phyloP scores from a whole-genome alignment of 2,329 filamentous ascomycete genomes.

The Ceratocystis papillata region DNA sequence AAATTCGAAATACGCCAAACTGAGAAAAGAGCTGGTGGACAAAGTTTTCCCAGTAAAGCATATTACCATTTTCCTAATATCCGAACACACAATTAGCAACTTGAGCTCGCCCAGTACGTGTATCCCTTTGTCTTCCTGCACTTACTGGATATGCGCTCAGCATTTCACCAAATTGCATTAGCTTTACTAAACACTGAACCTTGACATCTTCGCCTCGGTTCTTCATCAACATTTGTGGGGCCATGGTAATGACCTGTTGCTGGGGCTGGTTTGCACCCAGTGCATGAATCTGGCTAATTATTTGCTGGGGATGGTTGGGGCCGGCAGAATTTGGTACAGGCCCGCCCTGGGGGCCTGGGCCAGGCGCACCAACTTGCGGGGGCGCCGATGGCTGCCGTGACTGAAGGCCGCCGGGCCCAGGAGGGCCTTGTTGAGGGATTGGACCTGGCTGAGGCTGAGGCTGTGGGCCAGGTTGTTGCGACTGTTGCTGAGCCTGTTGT shows the following conservation, averaged over 20 bases:
- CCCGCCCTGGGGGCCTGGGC: slow-evolving; percentile 11
- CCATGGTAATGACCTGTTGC: slow-evolving; percentile 34
- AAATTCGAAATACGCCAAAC: slow-evolving; percentile 64
- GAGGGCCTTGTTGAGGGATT: slow-evolving; percentile 24
- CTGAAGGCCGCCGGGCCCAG: slow-evolving; percentile 10
- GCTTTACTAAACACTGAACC: slow-evolving; percentile 47
- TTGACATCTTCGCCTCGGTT: slow-evolving; percentile 37
- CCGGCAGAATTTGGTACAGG: slow-evolving; percentile 7
- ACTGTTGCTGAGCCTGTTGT: slow-evolving; percentile 28
- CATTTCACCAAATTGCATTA: slow-evolving; percentile 53
- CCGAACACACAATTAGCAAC: slow-evolving; percentile 35
- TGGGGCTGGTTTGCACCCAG: slow-evolving; percentile 29
- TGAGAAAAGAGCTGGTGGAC: slow-evolving; percentile 72
- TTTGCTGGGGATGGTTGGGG: slow-evolving; percentile 16
- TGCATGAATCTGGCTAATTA: slow-evolving; percentile 10
- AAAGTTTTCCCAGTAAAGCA: slow-evolving; percentile 69
- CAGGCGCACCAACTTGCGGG: slow-evolving; percentile 20
- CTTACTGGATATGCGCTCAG: slow-evolving; percentile 48
- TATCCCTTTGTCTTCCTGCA: slow-evolving; percentile 20
- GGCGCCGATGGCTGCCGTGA: slow-evolving; percentile 18
- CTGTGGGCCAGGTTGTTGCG: slow-evolving; percentile 9
- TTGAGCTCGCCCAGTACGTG: slow-evolving; percentile 1
- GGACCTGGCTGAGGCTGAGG: slow-evolving; percentile 31
- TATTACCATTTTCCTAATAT: slow-evolving; percentile 50
- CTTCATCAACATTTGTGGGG: slow-evolving; percentile 12